Evolutionary conservation across 352 stramenopile species (phyloP), one percentile per base, ranked within the genome.

Genomic region (Elongisporangium undulatum): DNA sequence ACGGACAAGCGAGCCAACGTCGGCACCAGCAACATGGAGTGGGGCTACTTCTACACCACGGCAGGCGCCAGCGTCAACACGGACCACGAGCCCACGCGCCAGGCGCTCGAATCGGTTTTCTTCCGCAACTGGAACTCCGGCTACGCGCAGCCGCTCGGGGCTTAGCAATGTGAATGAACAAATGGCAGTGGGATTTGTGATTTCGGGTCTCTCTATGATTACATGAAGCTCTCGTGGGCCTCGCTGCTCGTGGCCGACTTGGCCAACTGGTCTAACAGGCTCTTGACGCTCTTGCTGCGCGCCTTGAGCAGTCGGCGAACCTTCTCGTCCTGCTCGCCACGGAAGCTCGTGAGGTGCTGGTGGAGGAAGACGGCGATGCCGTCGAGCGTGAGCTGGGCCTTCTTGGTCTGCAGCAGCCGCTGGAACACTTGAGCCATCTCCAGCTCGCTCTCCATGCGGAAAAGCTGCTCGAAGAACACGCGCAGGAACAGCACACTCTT

Each of bases 401-500:
- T 94, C 69, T 89, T 92, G 51, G 81, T 91, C 60, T 86, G 75
- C 53, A 94, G 64, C 45, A 94, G 49, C 5, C 82, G 82, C 60
- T 92, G 70, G 49, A 94, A 94, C 1, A 89, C 72, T 57, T 87
- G 72, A 23, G 77, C 72, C 69, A 90, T 85, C 48, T 88, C 77
- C 13, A 79, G 45, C 50, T 90, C 75, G 26, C 68, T 87, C 54
- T 89, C 79, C 41, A 87, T 62, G 53, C 79, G 81, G n/a, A 94
- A 63, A 55, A 94, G 77, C 51, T 77, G 70, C 62, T 91, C 81
- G 55, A 92, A 69, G 34, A 90, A 59, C 54, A 97, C 79, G 39
- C 87, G 89, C 29, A 98, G 61, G 60, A 98, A 98, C 29, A 98
- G 77, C 53, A 97, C 68, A 7, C 80, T 82, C 39, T 89, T 85